A percentile compares a stretch with the other conserved stretches of the same genome.
phyloP scores from a whole-genome alignment of 164 flowering plant species.

The Liquidambar formosana region DNA sequence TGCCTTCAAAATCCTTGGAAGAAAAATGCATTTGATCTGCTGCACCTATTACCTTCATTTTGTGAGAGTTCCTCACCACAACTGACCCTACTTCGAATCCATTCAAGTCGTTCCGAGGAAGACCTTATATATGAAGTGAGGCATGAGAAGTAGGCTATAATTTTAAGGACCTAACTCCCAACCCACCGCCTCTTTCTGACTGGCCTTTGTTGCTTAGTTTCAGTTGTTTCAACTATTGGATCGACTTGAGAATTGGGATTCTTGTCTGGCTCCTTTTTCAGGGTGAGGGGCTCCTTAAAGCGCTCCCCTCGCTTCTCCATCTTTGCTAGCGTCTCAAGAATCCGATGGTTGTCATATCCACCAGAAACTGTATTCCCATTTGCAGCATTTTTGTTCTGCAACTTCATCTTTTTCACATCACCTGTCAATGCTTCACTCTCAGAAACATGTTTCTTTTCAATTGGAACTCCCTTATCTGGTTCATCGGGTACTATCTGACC shows the following conservation, averaged over 20 bases:
- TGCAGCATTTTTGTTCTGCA: constrained; percentile 16
- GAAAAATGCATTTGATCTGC: too few relatives aligned
- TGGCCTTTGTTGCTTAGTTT: constrained; percentile 51
- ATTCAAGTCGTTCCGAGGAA: background rate
- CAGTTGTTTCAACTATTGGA: constrained; percentile 22
- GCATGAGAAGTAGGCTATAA: background rate
- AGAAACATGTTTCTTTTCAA: constrained; percentile 11
- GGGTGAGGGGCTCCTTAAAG: constrained; percentile 54
- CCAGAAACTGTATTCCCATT: constrained; percentile 11
- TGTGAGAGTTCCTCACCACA: background rate
- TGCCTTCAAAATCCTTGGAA: background rate
- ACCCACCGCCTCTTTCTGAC: constrained; percentile 63
- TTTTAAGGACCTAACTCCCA: constrained; percentile 28
- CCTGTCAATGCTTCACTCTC: constrained; percentile 13
- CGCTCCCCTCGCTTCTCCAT: constrained; percentile 77
- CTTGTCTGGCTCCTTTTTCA: constrained; percentile 34
- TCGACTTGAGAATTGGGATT: constrained; percentile 22
- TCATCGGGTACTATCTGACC: constrained; percentile 47
- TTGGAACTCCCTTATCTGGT: constrained; percentile 2
- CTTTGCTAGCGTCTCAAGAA: constrained; percentile 56
- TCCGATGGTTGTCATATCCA: constrained; percentile 38
- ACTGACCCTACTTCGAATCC: background rate
- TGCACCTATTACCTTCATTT: background rate
- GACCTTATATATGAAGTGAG: background rate
- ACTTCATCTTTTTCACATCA: constrained; percentile 10